Conservation (phyloP, 2,329 filamentous ascomycete species). For the Neobulgaria alba region DNA sequence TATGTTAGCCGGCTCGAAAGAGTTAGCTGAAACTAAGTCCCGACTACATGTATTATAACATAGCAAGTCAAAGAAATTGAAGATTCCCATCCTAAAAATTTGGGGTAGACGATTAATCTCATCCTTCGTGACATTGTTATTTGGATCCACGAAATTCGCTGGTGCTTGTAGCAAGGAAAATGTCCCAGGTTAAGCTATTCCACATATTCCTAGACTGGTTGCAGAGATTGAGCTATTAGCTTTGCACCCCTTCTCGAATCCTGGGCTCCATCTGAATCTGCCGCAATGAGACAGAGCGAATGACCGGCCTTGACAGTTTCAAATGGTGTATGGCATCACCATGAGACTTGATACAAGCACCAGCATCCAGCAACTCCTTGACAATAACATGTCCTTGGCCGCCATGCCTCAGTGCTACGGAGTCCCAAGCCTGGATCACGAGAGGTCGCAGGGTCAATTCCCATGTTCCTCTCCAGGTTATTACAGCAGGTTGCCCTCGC, state of each 20-base stretch:
- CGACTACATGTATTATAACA: too few species aligned
- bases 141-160: too few species aligned
- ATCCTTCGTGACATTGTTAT: too few species aligned
- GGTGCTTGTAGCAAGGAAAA: too few species aligned
- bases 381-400: constrained; percentile 13
- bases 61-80: too few species aligned
- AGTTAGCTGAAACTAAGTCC: too few species aligned
- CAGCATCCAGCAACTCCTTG: constrained; percentile 14
- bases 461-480: constrained; percentile 24
- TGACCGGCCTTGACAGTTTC: constrained; percentile 12
- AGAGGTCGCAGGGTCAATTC: constrained; percentile 16
- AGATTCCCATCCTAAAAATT: too few species aligned
- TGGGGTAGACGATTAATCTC: too few species aligned
- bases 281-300: constrained; percentile 17
- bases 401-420: constrained; percentile 15
- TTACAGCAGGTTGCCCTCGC: constrained; percentile 12
- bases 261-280: constrained; percentile 16
- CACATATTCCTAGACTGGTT: constrained; percentile 8
- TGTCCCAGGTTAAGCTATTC: constrained; percentile 8
- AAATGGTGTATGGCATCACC: constrained; percentile 17
- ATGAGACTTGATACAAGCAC: constrained; percentile 17
- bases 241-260: constrained; percentile 11
- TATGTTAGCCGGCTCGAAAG: too few species aligned
- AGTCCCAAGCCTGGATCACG: constrained; percentile 19
- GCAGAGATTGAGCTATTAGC: constrained; percentile 11